Base-by-base conservation (phyloP, 2,329 filamentous ascomycete species). In the Coniochaeta ligniaria region DNA sequence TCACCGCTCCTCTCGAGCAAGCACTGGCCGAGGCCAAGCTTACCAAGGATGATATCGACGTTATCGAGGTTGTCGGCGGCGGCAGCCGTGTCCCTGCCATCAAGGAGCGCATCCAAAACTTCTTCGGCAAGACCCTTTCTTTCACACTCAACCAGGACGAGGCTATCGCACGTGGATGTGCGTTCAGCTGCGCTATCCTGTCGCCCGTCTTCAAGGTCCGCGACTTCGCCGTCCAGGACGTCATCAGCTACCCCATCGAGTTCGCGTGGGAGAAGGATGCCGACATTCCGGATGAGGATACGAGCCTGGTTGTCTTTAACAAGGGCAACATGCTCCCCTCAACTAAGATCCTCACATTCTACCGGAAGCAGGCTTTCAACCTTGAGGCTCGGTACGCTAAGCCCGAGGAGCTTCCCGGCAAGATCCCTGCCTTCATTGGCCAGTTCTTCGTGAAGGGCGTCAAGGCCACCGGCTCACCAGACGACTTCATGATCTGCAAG, bases 401-500 rank as follows among this genome's bases (percentile, higher is more conserved):
- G 71, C 90, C 93, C 22, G 92, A 96, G 54, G 77, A 83, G 60
- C 86, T 99, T 9, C 95, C 95, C 20, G 92, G 93, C 70, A 96
- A 94, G 83, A 83, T 89, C 64, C 91, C 92, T 74, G 91, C 95
- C 56, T 98, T 94, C 90, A 97, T 99, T 68, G 95, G 95, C 61
- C 88, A 92, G 66, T 99, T 99, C 81, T 96, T 93, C 47, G 92
- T 99, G 75, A 99, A 99, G 85, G 91, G 90, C 54, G 94, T 99
- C 72, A 93, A 97, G 84, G 89, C 92, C 43, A 71, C 69, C 45
- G 92, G 96, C 72, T 85, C 88, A 66, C 93, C 95, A 74, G 91
- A 96, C 63, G 95, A 98, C 74, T 99, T 98, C 76, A 98, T 99
- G 94, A 96, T 98, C 71, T 99, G 95, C 89, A 99, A 99, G 82